A percentile compares a stretch with the other conserved stretches of the same genome.
Evolutionary conservation across 2,329 filamentous ascomycete species (phyloP).

Genomic region (Phoma herbarum): DNA sequence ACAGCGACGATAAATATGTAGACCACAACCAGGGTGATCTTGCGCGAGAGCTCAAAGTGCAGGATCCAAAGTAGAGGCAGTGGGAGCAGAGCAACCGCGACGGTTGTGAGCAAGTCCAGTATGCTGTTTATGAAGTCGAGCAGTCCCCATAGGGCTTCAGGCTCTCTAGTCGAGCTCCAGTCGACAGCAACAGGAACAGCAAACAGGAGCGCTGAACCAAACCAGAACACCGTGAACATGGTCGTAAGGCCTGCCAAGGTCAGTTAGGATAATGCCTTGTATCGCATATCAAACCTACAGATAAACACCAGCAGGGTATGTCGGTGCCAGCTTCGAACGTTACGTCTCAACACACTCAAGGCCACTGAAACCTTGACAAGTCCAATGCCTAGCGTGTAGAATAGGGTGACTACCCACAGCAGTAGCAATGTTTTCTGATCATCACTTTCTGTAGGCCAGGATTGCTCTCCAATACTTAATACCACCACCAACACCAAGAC

Average conservation of each 20-base stretch:
- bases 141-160: background rate
- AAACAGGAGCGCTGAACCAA: conserved; percentile 56
- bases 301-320: conserved; percentile 54
- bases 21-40: background rate
- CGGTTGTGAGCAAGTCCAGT: background rate
- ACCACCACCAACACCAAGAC: conserved; percentile 18
- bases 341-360: conserved; percentile 56
- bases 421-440: background rate
- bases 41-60: background rate
- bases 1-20: background rate
- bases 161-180: conserved; percentile 49
- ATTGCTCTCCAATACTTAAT: background rate
- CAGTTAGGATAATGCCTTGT: background rate
- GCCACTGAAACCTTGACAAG: conserved; percentile 59
- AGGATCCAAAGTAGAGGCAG: background rate
- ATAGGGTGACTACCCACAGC: conserved; percentile 51
- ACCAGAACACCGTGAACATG: conserved; percentile 54
- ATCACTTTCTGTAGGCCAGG: background rate
- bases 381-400: conserved; percentile 55
- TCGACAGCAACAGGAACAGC: conserved; percentile 56
- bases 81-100: conserved; percentile 1
- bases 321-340: conserved; percentile 48
- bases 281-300: conserved; percentile 38
- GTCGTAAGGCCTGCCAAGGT: conserved; percentile 27
- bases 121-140: conserved; percentile 10